Evolutionary conservation across 1,284 basidiomycete species (phyloP).

Genomic region (Leccinum angustisporum): DNA sequence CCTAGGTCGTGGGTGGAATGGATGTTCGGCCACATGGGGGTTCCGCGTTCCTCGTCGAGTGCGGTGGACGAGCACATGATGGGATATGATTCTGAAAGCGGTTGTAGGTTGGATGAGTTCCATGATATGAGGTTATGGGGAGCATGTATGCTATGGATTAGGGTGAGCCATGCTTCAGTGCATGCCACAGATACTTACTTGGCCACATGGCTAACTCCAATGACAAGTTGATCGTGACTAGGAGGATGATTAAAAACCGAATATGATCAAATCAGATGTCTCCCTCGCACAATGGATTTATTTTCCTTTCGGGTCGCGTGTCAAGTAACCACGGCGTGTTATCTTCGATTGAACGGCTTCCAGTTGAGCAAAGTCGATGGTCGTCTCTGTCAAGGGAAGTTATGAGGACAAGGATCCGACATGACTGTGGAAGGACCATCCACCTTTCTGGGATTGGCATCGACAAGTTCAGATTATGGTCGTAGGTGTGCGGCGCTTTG

Average conservation of each 20-base stretch:
- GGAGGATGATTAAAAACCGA: not conserved
- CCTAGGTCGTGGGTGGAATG: not conserved
- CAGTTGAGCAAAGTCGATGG: not conserved
- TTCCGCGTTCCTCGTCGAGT: not conserved
- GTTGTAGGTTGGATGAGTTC: not conserved
- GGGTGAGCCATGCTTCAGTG: not conserved
- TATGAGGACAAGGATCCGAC: not conserved
- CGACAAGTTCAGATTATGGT: not conserved
- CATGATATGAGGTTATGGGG: not conserved
- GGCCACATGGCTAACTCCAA: not conserved
- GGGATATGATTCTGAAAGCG: no score
- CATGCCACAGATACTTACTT: not conserved
- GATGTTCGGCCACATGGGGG: not conserved
- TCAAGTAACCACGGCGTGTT: not conserved
- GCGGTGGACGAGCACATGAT: not conserved
- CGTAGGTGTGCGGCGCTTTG: not conserved
- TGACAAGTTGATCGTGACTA: not conserved
- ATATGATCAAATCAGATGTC: not conserved
- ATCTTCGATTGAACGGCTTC: not conserved
- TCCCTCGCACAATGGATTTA: not conserved
- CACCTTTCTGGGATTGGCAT: not conserved
- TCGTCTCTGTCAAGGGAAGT: not conserved
- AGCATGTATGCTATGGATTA: not conserved
- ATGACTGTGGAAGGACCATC: not conserved
- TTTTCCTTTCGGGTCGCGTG: not conserved